Percentiles rank a stretch among this genome's conserved stretches.
Conservation (phyloP, 2,329 filamentous ascomycete genomes). For the Nannizzia gypsea region DNA sequence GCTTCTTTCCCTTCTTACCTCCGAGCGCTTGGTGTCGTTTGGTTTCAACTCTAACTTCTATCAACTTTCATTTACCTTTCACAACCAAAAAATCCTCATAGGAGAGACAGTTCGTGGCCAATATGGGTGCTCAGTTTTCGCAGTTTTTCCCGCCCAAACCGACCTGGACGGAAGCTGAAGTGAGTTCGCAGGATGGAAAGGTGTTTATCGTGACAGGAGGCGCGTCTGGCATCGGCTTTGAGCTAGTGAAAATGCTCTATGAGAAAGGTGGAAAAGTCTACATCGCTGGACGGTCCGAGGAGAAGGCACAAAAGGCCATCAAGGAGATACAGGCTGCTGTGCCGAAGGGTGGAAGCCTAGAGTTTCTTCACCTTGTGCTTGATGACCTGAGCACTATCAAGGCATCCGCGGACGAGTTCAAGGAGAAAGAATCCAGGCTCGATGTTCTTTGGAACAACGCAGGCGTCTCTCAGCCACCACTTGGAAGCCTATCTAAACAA, state of each 20-base stretch:
- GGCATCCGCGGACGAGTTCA: conserved; percentile 26
- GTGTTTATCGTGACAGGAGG: conserved; percentile 32
- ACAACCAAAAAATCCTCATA: not conserved
- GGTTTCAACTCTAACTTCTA: not conserved
- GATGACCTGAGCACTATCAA: conserved; percentile 31
- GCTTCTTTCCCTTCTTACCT: not conserved
- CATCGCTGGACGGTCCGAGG: conserved; percentile 31
- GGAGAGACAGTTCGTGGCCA: not conserved
- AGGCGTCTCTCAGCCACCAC: conserved; percentile 26
- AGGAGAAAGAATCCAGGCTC: conserved; percentile 24
- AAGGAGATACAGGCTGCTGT: conserved; percentile 23
- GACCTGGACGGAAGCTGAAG: conserved; percentile 15
- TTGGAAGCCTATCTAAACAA: conserved; percentile 22
- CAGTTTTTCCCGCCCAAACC: conserved; percentile 14
- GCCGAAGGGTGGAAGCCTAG: conserved; percentile 19
- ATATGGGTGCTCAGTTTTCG: conserved; percentile 5
- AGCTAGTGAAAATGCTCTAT: conserved; percentile 32
- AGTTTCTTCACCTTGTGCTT: conserved; percentile 31
- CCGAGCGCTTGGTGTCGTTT: not conserved
- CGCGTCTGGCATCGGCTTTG: conserved; percentile 30
- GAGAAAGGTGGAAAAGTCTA: conserved; percentile 35
- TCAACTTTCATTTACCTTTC: not conserved
- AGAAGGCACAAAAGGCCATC: conserved; percentile 32
- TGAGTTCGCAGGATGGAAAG: conserved; percentile 17
- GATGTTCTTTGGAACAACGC: conserved; percentile 30